Conservation (phyloP, 345 rosid species). For the Balakata baccata region DNA sequence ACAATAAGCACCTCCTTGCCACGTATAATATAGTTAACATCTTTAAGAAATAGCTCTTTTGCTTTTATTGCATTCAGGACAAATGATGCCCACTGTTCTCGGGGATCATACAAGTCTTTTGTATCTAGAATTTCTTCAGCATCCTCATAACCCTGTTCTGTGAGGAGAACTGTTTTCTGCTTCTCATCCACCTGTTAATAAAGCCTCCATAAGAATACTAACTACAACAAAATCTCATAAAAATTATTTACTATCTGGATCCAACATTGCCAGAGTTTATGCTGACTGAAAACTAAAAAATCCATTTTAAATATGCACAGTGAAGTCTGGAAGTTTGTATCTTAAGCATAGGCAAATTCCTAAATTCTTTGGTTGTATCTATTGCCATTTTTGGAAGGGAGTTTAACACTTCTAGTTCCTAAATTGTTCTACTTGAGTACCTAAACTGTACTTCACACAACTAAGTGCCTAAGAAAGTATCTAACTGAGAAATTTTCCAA, state of each 20-base stretch:
- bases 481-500: background rate
- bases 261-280: background rate
- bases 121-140: conserved; percentile 86
- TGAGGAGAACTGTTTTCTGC: conserved; percentile 78
- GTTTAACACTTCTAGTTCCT: background rate
- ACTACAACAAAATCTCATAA: background rate
- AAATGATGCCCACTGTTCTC: conserved; percentile 95
- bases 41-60: conserved; percentile 87
- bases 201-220: conserved; percentile 15
- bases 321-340: background rate
- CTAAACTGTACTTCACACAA: background rate
- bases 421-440: background rate
- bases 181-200: conserved; percentile 87
- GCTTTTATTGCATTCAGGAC: conserved; percentile 93
- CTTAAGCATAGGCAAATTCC: background rate
- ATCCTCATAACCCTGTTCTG: conserved; percentile 98
- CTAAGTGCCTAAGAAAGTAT: background rate
- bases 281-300: conserved; percentile 1
- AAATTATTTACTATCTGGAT: conserved; percentile 6
- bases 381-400: background rate
- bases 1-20: conserved; percentile 95
- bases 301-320: background rate
- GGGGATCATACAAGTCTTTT: conserved; percentile 96
- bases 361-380: background rate
- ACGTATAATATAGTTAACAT: conserved; percentile 89